Evolutionary conservation across 352 stramenopile species (phyloP), one percentile per base, ranked within the genome.

Genomic region (Phytopythium chamaehyphon): DNA sequence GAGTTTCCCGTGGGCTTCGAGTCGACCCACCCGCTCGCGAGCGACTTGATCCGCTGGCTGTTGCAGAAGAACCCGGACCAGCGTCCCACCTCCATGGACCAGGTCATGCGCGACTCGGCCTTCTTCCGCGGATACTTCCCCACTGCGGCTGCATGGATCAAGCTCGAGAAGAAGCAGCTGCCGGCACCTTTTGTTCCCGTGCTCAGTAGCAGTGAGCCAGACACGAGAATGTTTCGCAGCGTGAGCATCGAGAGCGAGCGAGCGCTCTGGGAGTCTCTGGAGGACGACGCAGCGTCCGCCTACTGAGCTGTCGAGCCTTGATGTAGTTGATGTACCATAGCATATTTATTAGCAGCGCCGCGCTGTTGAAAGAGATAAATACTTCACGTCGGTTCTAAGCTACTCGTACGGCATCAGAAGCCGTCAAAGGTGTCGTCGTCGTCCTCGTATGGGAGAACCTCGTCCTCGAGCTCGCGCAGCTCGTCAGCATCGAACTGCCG

Each of bases 341-440:
- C 28, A 33, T 33, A 33, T 33, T 33, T 33, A 33, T 33, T 33
- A 33, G 28, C 28, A 26, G 19, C 18, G 40, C 19, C n/a, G n/a
- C n/a, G n/a, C n/a, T n/a, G 16, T 16, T 19, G 19, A 47, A 22
- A 19, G 40, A 47, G 15, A 47, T 26, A 22, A 47, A 19, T 22
- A 33, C 28, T 33, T 33, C 28, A 33, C 28, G 28, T 33, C 28
- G 5, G 28, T 33, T 33, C 28, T 33, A 33, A 9, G 5, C 28
- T 33, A 33, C 28, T 33, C 28, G n/a, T 33, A 42, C 40, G 40
- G 18, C 36, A 16, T 46, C 51, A 81, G 40, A 86, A 86, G 47
- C 76, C 75, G 36, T 59, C 54, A 62, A 87, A 87, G 58, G 84
- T 76, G 46, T 71, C 74, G 49, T 76, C 78, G 47, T 90, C 78